phyloP scores from a whole-genome alignment of 345 rosid genomes.

The Clarkia xantiana region DNA sequence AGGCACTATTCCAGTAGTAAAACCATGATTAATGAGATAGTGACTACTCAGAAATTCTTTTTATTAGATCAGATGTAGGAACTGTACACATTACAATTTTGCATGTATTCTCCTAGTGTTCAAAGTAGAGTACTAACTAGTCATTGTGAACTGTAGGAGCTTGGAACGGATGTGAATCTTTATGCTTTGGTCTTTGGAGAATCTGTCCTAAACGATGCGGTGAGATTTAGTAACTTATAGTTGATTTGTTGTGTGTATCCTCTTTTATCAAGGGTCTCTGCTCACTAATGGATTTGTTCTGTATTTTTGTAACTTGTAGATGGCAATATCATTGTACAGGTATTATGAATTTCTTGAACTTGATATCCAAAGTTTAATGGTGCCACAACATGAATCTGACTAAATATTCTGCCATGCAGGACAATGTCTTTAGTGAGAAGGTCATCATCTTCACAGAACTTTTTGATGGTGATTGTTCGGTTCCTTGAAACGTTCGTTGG shows the following conservation, averaged over 20 bases:
- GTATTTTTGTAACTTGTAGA: slow-evolving; percentile 30
- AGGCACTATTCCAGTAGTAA: no score
- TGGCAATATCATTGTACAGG: slow-evolving; percentile 98
- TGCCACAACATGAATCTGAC: background rate
- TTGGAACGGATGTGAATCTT: slow-evolving; percentile 85
- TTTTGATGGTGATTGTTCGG: slow-evolving; percentile 70
- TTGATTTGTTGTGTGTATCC: slow-evolving; percentile 8
- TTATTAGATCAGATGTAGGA: no score
- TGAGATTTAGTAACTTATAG: slow-evolving; percentile 23
- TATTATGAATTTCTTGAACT: slow-evolving; percentile 15
- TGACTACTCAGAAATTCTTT: no score
- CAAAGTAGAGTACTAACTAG: background rate
- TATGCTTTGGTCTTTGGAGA: slow-evolving; percentile 98
- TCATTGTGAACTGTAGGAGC: slow-evolving; percentile 44
- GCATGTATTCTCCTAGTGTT: background rate
- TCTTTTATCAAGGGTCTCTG: slow-evolving; percentile 1
- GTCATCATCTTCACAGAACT: slow-evolving; percentile 51
- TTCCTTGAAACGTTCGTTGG: slow-evolving; percentile 98
- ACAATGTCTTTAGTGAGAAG: slow-evolving; percentile 88
- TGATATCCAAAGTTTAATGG: background rate
- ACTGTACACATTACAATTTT: no score
- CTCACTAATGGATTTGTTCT: slow-evolving; percentile 6
- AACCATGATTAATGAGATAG: no score
- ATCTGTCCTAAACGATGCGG: slow-evolving; percentile 98
- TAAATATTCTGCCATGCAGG: slow-evolving; percentile 34